Percentiles rank a stretch among this genome's conserved stretches.
phyloP scores from a whole-genome alignment of 768 basidiomycete genomes.

The Punctularia strigosozonata region DNA sequence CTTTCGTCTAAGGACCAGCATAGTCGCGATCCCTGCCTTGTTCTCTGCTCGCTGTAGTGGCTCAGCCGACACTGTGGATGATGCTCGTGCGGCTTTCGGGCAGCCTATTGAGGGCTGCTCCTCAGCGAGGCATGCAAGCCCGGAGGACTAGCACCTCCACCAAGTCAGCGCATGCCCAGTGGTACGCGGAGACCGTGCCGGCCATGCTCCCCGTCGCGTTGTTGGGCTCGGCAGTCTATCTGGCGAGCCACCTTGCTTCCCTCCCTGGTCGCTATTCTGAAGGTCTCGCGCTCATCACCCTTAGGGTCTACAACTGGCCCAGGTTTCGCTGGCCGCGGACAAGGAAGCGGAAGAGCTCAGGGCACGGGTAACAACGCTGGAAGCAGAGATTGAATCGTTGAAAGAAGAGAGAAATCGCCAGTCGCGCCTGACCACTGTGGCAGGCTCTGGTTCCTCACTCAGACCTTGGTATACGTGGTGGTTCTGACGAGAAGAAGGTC shows the following conservation, averaged over 20 bases:
- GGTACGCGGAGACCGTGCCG: constrained; percentile 62
- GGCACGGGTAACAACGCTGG: constrained; percentile 38
- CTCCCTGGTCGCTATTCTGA: constrained; percentile 1
- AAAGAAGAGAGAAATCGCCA: constrained; percentile 6
- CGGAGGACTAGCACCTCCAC: too few species aligned
- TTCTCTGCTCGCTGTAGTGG: too few species aligned
- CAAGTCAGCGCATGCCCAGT: constrained; percentile 43
- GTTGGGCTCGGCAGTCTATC: constrained; percentile 69
- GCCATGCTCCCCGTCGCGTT: constrained; percentile 71
- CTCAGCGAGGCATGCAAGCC: too few species aligned
- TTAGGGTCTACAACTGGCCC: constrained; percentile 57
- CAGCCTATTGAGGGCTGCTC: too few species aligned
- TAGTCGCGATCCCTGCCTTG: too few species aligned
- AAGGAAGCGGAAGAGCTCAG: constrained; percentile 56
- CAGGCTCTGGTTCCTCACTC: too few species aligned
- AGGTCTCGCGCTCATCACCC: constrained; percentile 3
- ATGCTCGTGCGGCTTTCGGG: too few species aligned
- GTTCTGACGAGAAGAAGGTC: too few species aligned
- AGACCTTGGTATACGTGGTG: too few species aligned
- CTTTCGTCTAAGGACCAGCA: too few species aligned
- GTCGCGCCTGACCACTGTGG: too few species aligned
- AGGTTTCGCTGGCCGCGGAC: constrained; percentile 55
- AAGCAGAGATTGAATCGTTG: constrained; percentile 40
- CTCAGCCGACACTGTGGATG: too few species aligned
- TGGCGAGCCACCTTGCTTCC: constrained; percentile 30